phyloP scores from a whole-genome alignment of 768 basidiomycete genomes.

The Phaffia australis region DNA sequence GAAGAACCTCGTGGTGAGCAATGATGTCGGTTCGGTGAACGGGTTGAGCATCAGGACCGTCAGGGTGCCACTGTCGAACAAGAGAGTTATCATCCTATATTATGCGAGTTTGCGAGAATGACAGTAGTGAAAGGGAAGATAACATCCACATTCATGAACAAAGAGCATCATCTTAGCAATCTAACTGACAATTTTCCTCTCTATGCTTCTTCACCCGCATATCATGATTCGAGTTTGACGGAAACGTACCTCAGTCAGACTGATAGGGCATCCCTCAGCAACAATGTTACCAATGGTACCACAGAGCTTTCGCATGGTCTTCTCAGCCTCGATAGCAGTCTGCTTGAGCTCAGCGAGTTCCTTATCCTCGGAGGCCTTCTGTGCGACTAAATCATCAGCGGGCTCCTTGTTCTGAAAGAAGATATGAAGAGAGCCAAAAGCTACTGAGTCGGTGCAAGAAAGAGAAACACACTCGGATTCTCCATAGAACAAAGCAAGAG shows the following conservation, averaged over 20 bases:
- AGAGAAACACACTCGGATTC: background rate
- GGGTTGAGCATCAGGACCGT: conserved; percentile 48
- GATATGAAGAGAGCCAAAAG: background rate
- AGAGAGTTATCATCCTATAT: conserved; percentile 78
- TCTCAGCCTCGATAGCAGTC: conserved; percentile 64
- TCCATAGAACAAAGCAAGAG: background rate
- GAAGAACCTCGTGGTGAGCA: conserved; percentile 94
- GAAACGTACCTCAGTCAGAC: conserved; percentile 67
- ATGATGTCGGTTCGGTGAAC: conserved; percentile 58
- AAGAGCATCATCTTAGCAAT: too few species aligned
- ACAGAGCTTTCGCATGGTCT: conserved; percentile 50
- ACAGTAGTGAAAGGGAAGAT: background rate
- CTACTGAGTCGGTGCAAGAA: background rate
- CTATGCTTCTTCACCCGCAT: background rate
- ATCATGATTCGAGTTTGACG: background rate
- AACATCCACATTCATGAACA: background rate
- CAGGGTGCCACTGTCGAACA: conserved; percentile 74
- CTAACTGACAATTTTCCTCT: too few species aligned
- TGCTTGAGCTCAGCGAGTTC: conserved; percentile 65
- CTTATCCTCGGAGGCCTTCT: conserved; percentile 75
- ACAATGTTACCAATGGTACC: conserved; percentile 84
- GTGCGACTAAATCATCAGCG: conserved; percentile 71
- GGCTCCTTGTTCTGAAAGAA: conserved; percentile 68
- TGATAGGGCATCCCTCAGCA: conserved; percentile 71
- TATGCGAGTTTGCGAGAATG: background rate